Base-by-base conservation (phyloP, 225 moss, liverwort and hornwort genomes). In the Asterella californica region DNA sequence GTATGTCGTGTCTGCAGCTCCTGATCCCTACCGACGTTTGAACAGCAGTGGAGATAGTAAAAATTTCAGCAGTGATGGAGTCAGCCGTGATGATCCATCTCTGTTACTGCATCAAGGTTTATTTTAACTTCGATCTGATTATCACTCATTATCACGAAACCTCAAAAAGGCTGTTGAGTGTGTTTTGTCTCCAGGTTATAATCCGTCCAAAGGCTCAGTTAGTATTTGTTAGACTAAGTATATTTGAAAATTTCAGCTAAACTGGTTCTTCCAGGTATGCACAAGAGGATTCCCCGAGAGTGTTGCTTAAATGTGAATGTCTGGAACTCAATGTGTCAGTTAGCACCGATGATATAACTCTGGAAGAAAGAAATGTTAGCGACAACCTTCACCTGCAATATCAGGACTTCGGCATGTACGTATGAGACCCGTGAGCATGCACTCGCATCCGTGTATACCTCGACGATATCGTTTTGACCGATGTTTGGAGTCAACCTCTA, bases 311-410 rank as follows among this genome's bases (percentile, higher is more conserved):
- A 52, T 52, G 34, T 36, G 15, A 4, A n/a, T n/a, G n/a, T n/a
- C n/a, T 34, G 30, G 50, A 15, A 30, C 25, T 30, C 32, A 30
- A 30, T 73, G 5, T 8, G 15, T 38, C 38, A 89, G 88, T 82
- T 61, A 78, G 80, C 82, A 82, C 59, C 32, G 86, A 61, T 15
- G 86, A 89, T 77, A 89, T 89, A 66, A 89, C 88, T 32, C 80
- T 89, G 54, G 49, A 72, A 73, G 84, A 86, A 76, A 76, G 78
- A 54, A 68, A 76, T 76, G 37, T 30, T 36, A 78, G 77, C 46
- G 53, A 74, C 8, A 78, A 34, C 32, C 34, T 69, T 70, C 79
- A 69, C 54, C 67, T 54, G 69, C 84, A 82, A 65, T 77, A 80
- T 71, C 62, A 48, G 38, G 83, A 80, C 79, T 69, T 79, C 10